Percentiles rank a stretch among this genome's conserved stretches.
These are phyloP conservation scores for Allomyces macrogynus DNA, from an alignment of 192 early-diverging fungal species.

Conservation along the genomic window DNA sequence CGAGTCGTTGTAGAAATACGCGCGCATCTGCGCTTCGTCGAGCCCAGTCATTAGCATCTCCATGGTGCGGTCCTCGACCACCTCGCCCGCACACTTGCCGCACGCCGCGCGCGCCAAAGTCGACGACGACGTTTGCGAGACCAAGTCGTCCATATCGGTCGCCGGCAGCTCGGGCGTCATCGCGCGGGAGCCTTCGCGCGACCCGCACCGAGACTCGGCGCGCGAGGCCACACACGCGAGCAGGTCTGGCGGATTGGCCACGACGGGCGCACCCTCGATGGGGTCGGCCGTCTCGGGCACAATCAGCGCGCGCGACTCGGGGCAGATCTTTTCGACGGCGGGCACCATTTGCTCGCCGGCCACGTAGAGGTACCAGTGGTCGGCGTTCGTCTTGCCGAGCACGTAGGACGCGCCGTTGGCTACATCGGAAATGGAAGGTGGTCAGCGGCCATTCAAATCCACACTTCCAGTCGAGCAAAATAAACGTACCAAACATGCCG, in stretches of 20 bases:
- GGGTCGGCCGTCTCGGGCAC: neutral
- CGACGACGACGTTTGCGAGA: neutral
- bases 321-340: neutral
- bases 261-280: neutral
- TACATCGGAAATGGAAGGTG: constrained; percentile 5
- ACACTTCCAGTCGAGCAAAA: no score
- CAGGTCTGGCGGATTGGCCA: constrained; percentile 6
- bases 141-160: constrained; percentile 7
- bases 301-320: constrained; percentile 8
- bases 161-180: constrained; percentile 3
- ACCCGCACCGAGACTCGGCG: neutral
- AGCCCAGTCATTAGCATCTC: constrained; percentile 94
- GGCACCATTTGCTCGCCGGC: constrained; percentile 14
- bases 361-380: constrained; percentile 92
- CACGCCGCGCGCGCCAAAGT: neutral
- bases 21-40: constrained; percentile 51
- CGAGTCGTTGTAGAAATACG: constrained; percentile 41
- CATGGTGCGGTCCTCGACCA: constrained; percentile 67
- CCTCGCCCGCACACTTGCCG: constrained; percentile 6
- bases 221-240: constrained; percentile 6
- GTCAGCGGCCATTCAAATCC: no score
- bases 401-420: constrained; percentile 66
- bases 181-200: neutral
- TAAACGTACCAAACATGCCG: constrained; percentile 26
- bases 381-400: constrained; percentile 79